These are phyloP conservation scores for Periconia sp. DNA, from an alignment of 2,329 filamentous ascomycete genomes.

Conservation along the genomic window DNA sequence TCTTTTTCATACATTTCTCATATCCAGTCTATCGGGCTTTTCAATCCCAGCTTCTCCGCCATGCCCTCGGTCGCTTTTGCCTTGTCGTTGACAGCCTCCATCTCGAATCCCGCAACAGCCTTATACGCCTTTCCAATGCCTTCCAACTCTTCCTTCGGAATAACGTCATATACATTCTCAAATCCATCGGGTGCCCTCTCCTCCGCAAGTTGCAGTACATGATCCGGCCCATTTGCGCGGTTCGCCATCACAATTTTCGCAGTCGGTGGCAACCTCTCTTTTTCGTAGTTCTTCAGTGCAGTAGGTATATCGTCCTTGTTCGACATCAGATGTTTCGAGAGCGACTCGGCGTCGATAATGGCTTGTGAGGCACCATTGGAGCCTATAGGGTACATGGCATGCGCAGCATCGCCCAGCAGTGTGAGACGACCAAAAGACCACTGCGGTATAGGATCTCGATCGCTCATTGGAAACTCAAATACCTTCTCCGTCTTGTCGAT, in stretches of 20 bases:
- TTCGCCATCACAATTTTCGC: conserved; percentile 56
- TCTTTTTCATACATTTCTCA: no score
- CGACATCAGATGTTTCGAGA: conserved; percentile 42
- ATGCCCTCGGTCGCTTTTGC: conserved; percentile 44
- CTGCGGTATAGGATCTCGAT: conserved; percentile 49
- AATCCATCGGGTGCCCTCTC: conserved; percentile 50
- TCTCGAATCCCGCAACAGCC: conserved; percentile 54
- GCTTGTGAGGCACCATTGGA: conserved; percentile 54
- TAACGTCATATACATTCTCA: conserved; percentile 49
- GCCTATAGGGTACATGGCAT: conserved; percentile 53
- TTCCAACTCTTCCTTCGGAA: conserved; percentile 49
- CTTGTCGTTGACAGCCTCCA: conserved; percentile 51
- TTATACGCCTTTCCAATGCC: conserved; percentile 46
- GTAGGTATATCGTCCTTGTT: conserved; percentile 27
- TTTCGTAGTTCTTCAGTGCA: conserved; percentile 49
- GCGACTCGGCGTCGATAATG: conserved; percentile 51
- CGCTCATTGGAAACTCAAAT: conserved; percentile 56
- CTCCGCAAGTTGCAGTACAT: conserved; percentile 54
- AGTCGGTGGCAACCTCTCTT: conserved; percentile 49
- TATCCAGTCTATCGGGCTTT: conserved; percentile 29
- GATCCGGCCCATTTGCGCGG: conserved; percentile 54
- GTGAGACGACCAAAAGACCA: conserved; percentile 46
- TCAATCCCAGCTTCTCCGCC: conserved; percentile 18
- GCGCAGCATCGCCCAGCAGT: conserved; percentile 51
- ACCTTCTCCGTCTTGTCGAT: conserved; percentile 52